Evolutionary conservation across 352 stramenopile species (phyloP), one percentile per base, ranked within the genome.

Genomic region (Phytophthora brassicae): DNA sequence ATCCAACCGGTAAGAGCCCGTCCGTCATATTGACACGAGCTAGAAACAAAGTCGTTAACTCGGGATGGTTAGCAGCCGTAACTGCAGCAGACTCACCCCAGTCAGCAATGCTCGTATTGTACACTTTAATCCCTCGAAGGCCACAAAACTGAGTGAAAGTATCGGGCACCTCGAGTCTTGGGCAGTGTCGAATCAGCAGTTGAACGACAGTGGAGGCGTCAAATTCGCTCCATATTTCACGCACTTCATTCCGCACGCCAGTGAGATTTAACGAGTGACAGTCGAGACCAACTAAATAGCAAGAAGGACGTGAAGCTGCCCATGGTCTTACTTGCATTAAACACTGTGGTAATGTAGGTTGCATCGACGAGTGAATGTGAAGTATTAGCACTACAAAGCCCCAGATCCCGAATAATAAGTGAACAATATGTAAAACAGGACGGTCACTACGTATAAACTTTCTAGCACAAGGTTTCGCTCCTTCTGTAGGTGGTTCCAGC

Each of bases 211-310:
- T 66, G 8, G 33, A 28, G 28, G n/a, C 24, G 31, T 75, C 68
- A 12, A 77, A 56, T 13, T 56, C 35, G 4, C 60, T 60, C 29
- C 73, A 59, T 12, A 56, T 56, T 3, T 16, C 22, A 2, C 31
- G 4, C 2, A 70, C 39, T 20, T 77, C 38, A 2, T 17, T n/a
- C 5, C 50, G 48, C 3, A 52, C 60, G 16, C 68, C 68, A 3
- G 48, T 43, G 16, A 70, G 60, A 9, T n/a, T 33, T 0, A 63
- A 36, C 0, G 9, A 3, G 23, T 70, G 42, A 33, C 70, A 79
- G 51, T 71, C 74, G 3, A 83, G 39, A 8, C 66, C 57, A 6
- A 68, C 51, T 12, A 83, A 33, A 48, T 76, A 72, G 33, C 74
- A 83, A 2, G 70, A 72, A 2, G 60, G 41, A 4, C 62, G 49